Conservation (phyloP, 441 rosid genomes). For the Pelargonium hybrid region DNA sequence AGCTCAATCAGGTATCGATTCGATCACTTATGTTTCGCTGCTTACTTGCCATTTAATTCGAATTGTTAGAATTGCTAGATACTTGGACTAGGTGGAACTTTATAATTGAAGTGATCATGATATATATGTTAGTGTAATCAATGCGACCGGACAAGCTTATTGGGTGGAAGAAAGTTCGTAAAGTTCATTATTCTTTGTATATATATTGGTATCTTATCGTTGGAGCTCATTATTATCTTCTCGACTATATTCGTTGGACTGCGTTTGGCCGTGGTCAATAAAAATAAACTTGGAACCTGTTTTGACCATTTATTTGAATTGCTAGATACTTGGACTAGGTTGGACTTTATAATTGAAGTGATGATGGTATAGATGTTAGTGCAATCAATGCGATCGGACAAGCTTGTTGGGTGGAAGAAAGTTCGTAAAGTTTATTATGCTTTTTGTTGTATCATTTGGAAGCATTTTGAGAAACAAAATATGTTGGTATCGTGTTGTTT, state of each 20-base stretch:
- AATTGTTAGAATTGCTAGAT: too few species aligned
- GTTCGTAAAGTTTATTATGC: background rate
- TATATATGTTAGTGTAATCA: background rate
- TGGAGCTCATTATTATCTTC: background rate
- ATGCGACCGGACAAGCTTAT: too few species aligned
- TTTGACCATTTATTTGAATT: too few species aligned
- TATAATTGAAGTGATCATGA: background rate
- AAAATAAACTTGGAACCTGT: too few species aligned
- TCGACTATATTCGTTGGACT: too few species aligned
- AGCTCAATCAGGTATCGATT: slow-evolving; percentile 51
- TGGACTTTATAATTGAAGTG: too few species aligned
- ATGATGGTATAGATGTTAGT: background rate
- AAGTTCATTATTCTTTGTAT: background rate
- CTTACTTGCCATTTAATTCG: too few species aligned
- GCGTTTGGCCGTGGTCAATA: too few species aligned
- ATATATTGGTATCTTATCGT: background rate
- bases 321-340: too few species aligned
- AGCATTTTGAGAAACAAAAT: background rate
- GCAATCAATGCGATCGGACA: background rate
- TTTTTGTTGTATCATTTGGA: background rate
- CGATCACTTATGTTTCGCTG: background rate
- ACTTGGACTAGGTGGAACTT: too few species aligned
- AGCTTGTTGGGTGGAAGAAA: too few species aligned
- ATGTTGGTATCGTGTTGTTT: background rate
- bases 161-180: too few species aligned